A percentile compares a stretch with the other conserved stretches of the same genome.
These are phyloP conservation scores for Sphagnurus paluster DNA, from an alignment of 1,284 basidiomycete genomes.

Conservation along the genomic window DNA sequence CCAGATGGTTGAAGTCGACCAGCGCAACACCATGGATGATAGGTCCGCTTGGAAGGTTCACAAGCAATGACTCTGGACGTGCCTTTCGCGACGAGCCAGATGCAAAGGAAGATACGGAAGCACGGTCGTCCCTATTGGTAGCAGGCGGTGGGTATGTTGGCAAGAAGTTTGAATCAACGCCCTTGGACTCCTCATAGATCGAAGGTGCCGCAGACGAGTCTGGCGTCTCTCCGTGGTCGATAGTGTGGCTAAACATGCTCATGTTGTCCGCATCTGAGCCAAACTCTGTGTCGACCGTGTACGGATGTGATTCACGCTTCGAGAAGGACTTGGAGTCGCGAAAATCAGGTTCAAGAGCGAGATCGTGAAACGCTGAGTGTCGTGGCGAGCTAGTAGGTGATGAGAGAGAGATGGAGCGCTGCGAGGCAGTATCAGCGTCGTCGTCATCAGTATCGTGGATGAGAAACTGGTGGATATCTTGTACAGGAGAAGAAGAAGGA, in stretches of 20 bases:
- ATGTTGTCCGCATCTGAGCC: slow-evolving; percentile 53
- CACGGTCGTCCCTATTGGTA: slow-evolving; percentile 47
- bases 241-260: slow-evolving; percentile 40
- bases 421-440: slow-evolving; percentile 78
- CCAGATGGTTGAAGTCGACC: slow-evolving; percentile 90
- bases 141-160: slow-evolving; percentile 60
- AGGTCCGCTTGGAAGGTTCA: slow-evolving; percentile 56
- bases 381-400: slow-evolving; percentile 53
- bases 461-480: slow-evolving; percentile 26
- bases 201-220: slow-evolving; percentile 53
- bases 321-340: slow-evolving; percentile 38
- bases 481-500: slow-evolving; percentile 21
- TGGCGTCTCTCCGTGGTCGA: slow-evolving; percentile 43
- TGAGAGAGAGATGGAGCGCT: slow-evolving; percentile 72
- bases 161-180: slow-evolving; percentile 23
- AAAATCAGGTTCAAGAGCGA: slow-evolving; percentile 30
- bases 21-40: slow-evolving; percentile 82
- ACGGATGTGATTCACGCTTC: slow-evolving; percentile 44
- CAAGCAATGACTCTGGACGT: slow-evolving; percentile 72
- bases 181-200: slow-evolving; percentile 41
- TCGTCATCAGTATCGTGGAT: slow-evolving; percentile 40
- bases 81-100: slow-evolving; percentile 72
- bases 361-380: slow-evolving; percentile 29
- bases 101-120: slow-evolving; percentile 62
- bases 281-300: slow-evolving; percentile 53